Evolutionary conservation across 2,329 filamentous ascomycete species (phyloP), one percentile per base, ranked within the genome.

Genomic region (Aspergillus calidoustus): DNA sequence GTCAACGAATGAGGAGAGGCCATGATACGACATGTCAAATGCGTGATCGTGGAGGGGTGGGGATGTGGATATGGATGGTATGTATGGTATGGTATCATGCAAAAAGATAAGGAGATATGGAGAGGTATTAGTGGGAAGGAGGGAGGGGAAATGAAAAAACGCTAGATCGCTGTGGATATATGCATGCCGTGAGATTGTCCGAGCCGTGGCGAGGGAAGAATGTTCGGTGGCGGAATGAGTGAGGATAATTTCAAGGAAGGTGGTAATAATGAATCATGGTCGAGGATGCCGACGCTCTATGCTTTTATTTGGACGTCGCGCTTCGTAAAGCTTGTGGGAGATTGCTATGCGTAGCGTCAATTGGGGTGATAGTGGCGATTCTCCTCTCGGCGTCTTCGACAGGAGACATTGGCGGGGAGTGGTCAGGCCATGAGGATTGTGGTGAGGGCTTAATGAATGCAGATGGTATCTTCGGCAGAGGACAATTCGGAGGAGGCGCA

Each of bases 401-500:
- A n/a, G 60, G 47, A 7, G 57, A 54, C 15, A 50, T 48, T 25
- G 61, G 61, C 11, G 64, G 55, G 8, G 65, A 66, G 23, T 34
- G 55, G 25, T 52, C 54, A 38, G 43, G 58, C 55, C 19, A 60
- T 17, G 23, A 30, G 34, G 54, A 41, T 44, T 53, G 59, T n/a
- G 63, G 47, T 6, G 65, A 54, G 3, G 54, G 19, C n/a, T 62
- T 51, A 7, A 54, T 58, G 4, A 65, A 47, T 8, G 68, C 64
- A 0, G 68, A 69, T 7, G 74, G 74, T 1, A 76, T 71, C 48
- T 75, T 72, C 4, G 74, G 74, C 3, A 76, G 62, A 1, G 74
- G 74, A 44, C 70, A 75, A 46, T 71, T 74, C 4, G 74, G 74
- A 38, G 74, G 74, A 44, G 74, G 74, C 8, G 69, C 70, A 11